phyloP scores from a whole-genome alignment of 2,329 filamentous ascomycete species.

The Colletotrichum tropicale region DNA sequence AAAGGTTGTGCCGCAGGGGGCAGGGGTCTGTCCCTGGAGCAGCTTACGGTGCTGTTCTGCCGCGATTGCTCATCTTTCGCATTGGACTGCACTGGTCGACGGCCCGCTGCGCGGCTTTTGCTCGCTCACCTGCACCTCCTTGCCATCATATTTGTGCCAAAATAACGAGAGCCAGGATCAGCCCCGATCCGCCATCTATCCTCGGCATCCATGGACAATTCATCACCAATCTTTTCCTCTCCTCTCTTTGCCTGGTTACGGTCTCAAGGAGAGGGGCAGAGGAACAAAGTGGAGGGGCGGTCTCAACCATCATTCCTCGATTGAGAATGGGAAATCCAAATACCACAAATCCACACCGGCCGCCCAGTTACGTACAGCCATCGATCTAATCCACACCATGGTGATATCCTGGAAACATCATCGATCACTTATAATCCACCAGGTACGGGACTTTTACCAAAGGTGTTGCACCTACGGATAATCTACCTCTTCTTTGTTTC shows the following conservation, averaged over 20 bases:
- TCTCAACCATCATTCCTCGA: constrained; percentile 10
- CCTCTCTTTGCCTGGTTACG: neutral
- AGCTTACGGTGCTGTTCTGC: neutral
- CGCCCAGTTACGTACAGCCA: neutral
- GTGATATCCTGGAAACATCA: neutral
- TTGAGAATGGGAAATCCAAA: neutral
- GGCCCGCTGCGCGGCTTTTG: neutral
- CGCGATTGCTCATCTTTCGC: neutral
- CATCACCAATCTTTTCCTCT: neutral
- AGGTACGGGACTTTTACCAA: neutral
- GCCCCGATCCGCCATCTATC: neutral
- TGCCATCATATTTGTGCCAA: neutral
- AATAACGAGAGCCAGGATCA: neutral
- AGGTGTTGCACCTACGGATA: neutral
- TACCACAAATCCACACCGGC: neutral
- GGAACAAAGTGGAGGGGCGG: neutral
- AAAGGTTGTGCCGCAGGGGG: constrained; percentile 9
- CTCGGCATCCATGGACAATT: neutral
- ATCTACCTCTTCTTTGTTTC: constrained; percentile 4
- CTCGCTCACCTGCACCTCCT: neutral
- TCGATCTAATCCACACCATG: neutral
- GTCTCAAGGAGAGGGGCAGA: neutral
- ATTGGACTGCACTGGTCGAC: neutral
- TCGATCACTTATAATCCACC: neutral
- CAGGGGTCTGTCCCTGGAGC: neutral